Percentiles rank a stretch among this genome's conserved stretches.
phyloP scores from a whole-genome alignment of 1,284 basidiomycete genomes.

The Heterobasidion parviporum region DNA sequence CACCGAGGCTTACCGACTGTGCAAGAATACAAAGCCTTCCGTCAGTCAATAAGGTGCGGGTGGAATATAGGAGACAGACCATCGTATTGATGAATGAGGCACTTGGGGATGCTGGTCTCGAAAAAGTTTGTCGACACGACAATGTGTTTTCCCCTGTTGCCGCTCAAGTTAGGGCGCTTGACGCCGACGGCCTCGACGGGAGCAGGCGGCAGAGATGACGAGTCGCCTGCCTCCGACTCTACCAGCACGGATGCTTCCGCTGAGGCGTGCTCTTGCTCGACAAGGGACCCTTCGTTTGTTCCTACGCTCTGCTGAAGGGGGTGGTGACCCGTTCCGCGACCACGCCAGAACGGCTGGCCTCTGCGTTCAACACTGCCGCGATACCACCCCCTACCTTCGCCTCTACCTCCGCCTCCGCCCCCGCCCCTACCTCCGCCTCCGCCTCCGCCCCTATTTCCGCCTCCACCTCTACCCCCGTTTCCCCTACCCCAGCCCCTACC shows the following conservation, averaged over 20 bases:
- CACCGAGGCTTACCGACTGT: not conserved
- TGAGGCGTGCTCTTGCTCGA: conserved; percentile 18
- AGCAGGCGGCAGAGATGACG: conserved; percentile 11
- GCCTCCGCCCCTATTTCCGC: no score
- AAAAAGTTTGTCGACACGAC: not conserved
- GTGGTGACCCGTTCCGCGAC: no score
- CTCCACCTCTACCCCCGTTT: no score
- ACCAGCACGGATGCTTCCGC: conserved; percentile 19
- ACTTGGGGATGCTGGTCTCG: not conserved
- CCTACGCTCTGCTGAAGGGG: no score
- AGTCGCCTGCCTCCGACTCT: conserved; percentile 5
- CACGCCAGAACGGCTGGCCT: no score
- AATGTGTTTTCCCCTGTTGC: not conserved
- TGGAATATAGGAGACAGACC: not conserved
- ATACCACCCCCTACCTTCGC: no score
- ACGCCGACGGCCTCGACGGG: not conserved
- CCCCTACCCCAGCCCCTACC: no score
- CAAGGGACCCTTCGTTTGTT: no score
- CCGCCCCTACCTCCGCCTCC: no score
- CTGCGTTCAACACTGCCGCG: no score
- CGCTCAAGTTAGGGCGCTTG: not conserved
- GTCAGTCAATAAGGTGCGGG: not conserved
- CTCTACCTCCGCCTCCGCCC: no score
- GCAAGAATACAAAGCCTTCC: not conserved
- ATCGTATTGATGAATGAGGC: not conserved